These are phyloP conservation scores for Lactarius evosmus DNA, from an alignment of 768 basidiomycete species.

Conservation along the genomic window DNA sequence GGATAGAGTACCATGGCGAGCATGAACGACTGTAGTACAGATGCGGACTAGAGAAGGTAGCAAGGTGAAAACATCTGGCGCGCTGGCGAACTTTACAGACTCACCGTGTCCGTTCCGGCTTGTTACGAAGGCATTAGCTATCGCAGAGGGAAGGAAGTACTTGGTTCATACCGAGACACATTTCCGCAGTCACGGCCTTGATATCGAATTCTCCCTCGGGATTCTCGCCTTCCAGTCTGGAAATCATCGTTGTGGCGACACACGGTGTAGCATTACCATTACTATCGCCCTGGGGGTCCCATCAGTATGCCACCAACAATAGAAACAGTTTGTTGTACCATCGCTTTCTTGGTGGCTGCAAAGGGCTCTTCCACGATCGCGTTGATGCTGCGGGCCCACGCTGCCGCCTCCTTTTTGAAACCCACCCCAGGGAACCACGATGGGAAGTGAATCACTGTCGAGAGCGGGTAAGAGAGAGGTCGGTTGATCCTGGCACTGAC, in stretches of 20 bases:
- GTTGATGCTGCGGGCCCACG: slow-evolving; percentile 28
- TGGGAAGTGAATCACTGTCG: slow-evolving; percentile 28
- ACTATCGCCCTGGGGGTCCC: neutral
- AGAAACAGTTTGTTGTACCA: slow-evolving; percentile 22
- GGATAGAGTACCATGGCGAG: slow-evolving; percentile 36
- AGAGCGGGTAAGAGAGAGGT: neutral
- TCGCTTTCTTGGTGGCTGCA: slow-evolving; percentile 26
- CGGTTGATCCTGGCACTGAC: slow-evolving; percentile 16
- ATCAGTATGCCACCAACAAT: neutral
- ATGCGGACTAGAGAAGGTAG: slow-evolving; percentile 29
- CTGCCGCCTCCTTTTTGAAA: slow-evolving; percentile 29
- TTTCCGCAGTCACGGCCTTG: slow-evolving; percentile 10
- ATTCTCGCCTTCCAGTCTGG: neutral
- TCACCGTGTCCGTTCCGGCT: slow-evolving; percentile 13
- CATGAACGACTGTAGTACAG: slow-evolving; percentile 34
- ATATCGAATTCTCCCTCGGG: neutral
- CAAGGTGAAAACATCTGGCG: neutral
- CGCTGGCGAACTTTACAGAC: neutral
- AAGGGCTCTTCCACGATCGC: slow-evolving; percentile 31
- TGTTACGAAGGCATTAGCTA: neutral
- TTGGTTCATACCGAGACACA: slow-evolving; percentile 8
- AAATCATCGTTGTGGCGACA: neutral
- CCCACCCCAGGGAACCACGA: slow-evolving; percentile 33
- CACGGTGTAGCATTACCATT: neutral
- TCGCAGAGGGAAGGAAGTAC: neutral